Base-by-base conservation (phyloP, 257 asterid species). In the Orobanche coerulescens region DNA sequence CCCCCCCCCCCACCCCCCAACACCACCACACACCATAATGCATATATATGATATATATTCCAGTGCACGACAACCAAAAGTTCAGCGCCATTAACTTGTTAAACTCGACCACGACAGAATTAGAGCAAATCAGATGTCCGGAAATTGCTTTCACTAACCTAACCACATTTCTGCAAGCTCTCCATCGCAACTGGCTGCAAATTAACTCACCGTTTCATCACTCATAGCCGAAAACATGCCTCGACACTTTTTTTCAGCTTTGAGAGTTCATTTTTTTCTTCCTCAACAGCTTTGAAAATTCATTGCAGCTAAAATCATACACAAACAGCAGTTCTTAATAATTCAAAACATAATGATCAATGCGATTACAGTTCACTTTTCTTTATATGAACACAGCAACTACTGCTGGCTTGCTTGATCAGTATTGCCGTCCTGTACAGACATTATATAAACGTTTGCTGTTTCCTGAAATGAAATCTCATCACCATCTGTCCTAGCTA, bases 391-490 rank as follows among this genome's bases (percentile, higher is more conserved):
- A 50, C 47, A 68, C 44, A 20, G n/a, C 67, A 20, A 18, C 67
- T 65, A 80, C 65, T 71, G 69, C 58, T 64, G 73, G 59, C 78
- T 70, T 40, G 65, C 71, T 69, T 68, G 73, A 55, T 84, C 82
- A 44, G 66, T 72, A 71, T 15, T 71, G 73, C 76, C 92, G 68
- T 73, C 86, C 61, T 62, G 77, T 75, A 83, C 84, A 68, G 82
- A 48, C 72, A 62, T 76, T 55, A 74, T 92, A 82, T 47, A 16
- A 63, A 74, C 76, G 55, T 81, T 80, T 23, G 74, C 57, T 26
- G 20, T 53, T 47, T 71, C 84, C 16, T 64, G 64, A 62, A 50
- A 52, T 18, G 70, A 71, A 66, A 48, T 65, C 16, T 80, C 87
- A 28, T 78, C 70, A 33, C 54, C 62, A 24, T 72, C 73, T 25